Percentiles rank a stretch among this genome's conserved stretches.
phyloP scores from a whole-genome alignment of 2,329 filamentous ascomycete genomes.

The Thielaviopsis cerberus region DNA sequence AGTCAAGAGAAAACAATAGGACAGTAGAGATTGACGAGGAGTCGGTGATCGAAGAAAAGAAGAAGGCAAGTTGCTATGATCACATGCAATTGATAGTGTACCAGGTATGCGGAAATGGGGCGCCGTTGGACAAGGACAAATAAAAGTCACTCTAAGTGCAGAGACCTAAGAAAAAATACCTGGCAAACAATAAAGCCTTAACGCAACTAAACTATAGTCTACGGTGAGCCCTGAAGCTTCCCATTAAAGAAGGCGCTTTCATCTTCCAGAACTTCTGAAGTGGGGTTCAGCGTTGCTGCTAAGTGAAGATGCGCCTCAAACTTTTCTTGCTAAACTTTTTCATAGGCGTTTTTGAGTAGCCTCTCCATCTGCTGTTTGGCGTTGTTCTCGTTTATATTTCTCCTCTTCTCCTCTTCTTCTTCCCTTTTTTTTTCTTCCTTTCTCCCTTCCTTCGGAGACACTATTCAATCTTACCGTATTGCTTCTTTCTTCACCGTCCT shows the following conservation, averaged over 20 bases:
- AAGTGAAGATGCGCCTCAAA: neutral
- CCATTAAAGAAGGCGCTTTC: neutral
- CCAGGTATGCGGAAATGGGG: too few species aligned
- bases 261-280: neutral
- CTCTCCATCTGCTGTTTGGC: neutral
- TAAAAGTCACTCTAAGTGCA: too few species aligned
- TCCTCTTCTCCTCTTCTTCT: neutral
- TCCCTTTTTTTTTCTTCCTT: neutral
- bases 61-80: too few species aligned
- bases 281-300: neutral
- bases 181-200: neutral
- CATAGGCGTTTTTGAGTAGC: neutral
- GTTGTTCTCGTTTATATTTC: neutral
- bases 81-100: too few species aligned
- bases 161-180: too few species aligned
- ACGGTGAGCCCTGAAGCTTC: neutral
- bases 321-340: slow-evolving; percentile 2
- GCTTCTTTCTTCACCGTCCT: neutral
- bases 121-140: too few species aligned
- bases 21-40: too few species aligned
- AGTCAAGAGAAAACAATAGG: neutral
- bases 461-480: neutral
- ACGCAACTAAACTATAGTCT: neutral
- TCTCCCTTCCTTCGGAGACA: neutral
- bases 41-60: too few species aligned